Conservation (phyloP, 2,329 filamentous ascomycete genomes). For the Rosellinia necatrix region DNA sequence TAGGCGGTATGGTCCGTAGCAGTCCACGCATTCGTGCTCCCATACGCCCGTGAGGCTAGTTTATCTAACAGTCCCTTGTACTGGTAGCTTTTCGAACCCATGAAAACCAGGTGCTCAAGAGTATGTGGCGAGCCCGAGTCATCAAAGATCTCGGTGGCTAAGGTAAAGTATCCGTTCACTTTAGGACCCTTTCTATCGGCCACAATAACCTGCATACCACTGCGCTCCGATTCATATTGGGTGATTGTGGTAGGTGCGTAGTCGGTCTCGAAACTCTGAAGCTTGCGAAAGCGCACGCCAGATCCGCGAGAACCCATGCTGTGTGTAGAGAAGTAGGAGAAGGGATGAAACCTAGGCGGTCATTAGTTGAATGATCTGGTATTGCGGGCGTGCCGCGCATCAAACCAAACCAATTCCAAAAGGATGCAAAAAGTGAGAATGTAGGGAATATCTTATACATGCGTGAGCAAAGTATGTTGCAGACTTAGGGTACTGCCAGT, state of each 20-base stretch:
- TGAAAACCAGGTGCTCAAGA: conserved; percentile 81
- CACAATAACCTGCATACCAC: conserved; percentile 92
- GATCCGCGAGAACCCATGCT: conserved; percentile 60
- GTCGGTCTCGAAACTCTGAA: conserved; percentile 85
- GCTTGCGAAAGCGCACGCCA: conserved; percentile 72
- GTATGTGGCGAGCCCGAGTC: conserved; percentile 92
- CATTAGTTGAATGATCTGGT: conserved; percentile 4
- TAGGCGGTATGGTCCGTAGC: conserved; percentile 96
- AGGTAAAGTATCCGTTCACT: conserved; percentile 88
- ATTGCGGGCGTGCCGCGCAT: too few relatives aligned
- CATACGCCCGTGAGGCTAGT: conserved; percentile 90
- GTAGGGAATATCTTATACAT: background rate
- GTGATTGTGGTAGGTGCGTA: conserved; percentile 89
- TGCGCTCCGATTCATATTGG: conserved; percentile 93
- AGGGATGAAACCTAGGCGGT: conserved; percentile 2
- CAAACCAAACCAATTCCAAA: background rate
- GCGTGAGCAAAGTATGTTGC: conserved; percentile 15
- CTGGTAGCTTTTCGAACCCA: conserved; percentile 90
- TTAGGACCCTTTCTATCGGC: conserved; percentile 95
- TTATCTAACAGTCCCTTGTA: conserved; percentile 97
- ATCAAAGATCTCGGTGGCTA: conserved; percentile 97
- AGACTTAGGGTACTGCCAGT: conserved; percentile 19
- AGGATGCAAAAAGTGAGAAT: background rate
- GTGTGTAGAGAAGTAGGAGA: conserved; percentile 30
- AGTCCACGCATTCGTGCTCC: conserved; percentile 95